Percentiles rank a stretch among this genome's conserved stretches.
These are phyloP conservation scores for Strobilomyces confusus DNA, from an alignment of 768 basidiomycete genomes.

Conservation along the genomic window DNA sequence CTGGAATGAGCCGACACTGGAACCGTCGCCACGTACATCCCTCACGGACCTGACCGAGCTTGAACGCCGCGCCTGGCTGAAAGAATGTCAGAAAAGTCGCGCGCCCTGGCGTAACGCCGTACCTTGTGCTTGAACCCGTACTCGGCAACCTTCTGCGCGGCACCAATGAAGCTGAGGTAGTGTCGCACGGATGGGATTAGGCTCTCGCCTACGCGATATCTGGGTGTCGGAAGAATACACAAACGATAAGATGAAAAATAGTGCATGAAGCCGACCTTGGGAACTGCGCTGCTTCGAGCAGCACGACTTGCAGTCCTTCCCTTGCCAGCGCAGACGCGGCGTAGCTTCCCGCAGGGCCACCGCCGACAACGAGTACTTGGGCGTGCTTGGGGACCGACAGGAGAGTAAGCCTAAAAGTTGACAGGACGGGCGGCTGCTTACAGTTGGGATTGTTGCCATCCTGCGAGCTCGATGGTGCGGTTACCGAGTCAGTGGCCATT, in stretches of 20 bases:
- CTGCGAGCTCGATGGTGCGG: not conserved
- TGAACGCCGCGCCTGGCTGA: slow-evolving; percentile 60
- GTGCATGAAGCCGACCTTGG: slow-evolving; percentile 39
- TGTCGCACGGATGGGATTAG: slow-evolving; percentile 48
- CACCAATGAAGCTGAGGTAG: slow-evolving; percentile 49
- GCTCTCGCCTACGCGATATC: slow-evolving; percentile 49
- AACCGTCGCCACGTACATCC: slow-evolving; percentile 50
- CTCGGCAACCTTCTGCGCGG: slow-evolving; percentile 39
- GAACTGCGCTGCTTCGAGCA: slow-evolving; percentile 53
- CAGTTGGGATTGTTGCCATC: slow-evolving; percentile 22
- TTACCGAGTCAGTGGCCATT: too few relatives aligned
- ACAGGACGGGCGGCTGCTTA: slow-evolving; percentile 7
- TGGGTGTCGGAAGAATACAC: slow-evolving; percentile 9
- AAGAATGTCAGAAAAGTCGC: not conserved
- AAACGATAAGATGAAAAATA: too few relatives aligned
- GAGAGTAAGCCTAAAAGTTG: not conserved
- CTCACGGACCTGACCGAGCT: slow-evolving; percentile 51
- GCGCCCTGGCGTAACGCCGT: not conserved
- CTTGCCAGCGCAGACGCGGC: slow-evolving; percentile 51
- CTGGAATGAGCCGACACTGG: too few relatives aligned
- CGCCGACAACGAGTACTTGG: slow-evolving; percentile 48
- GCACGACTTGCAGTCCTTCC: slow-evolving; percentile 55
- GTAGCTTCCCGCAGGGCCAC: slow-evolving; percentile 57
- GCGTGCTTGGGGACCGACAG: slow-evolving; percentile 13
- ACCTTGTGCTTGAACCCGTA: slow-evolving; percentile 51